Base-by-base conservation (phyloP, 164 flowering plant genomes). In the Taxillus chinensis region DNA sequence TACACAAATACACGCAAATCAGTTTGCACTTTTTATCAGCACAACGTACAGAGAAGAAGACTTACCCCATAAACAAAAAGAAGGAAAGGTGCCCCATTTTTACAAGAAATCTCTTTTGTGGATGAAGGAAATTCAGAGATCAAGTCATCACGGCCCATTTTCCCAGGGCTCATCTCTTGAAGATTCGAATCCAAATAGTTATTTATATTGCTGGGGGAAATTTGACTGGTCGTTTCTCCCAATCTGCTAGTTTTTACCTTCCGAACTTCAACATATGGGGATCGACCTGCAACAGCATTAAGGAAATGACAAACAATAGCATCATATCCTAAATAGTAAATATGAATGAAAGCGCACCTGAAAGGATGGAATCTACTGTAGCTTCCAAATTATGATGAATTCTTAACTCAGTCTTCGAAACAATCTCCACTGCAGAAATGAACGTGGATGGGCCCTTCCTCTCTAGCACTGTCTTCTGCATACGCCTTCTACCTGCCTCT, bases 381-480 rank as follows among this genome's bases (percentile, higher is more conserved):
- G 83, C 88, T 67, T 87, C 96, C 62, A 92, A 74, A 73, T 82
- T 83, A 64, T 74, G 78, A 74, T 92, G 92, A 74, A 92, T 83
- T 50, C 86, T 81, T 69, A 92, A 67, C 76, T 85, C 93, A 41
- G 77, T 64, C 75, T 86, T 92, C 51, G 98, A 86, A 65, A 90
- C 27, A 27, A 27, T 85, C 74, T 92, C 98, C 61, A 88, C 98
- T 16, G 75, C 96, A 69, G 87, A 79, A 55, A 72, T 75, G 79
- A 92, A 92, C 16, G 93, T 85, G 60, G 98, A 75, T 41, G 96
- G 98, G 17, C 98, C 98, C 82, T 82, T 84, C 71, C 96, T 83
- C 78, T 92, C 96, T 63, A 81, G 72, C 41, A 88, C 86, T 45
- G 96, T 80, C 80, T 92, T 92, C 71, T 87, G 96, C 48, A 79